Percentiles rank a stretch among this genome's conserved stretches.
Evolutionary conservation across 768 basidiomycete genomes (phyloP).

Genomic region (Heimioporus sp.): DNA sequence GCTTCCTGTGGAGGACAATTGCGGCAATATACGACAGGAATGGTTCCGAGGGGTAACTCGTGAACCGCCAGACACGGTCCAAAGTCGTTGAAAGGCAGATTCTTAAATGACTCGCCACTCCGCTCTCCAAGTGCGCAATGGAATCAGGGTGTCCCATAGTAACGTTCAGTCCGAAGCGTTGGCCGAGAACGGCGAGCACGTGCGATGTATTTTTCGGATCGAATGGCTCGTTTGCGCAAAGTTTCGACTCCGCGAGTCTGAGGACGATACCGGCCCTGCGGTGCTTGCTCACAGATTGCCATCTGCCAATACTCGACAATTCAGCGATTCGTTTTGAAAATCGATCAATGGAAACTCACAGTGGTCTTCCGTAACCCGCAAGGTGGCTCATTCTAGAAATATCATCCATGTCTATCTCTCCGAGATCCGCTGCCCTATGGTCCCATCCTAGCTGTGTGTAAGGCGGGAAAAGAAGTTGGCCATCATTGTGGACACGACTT

Average conservation of each 20-base stretch:
- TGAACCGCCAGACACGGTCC: slow-evolving; percentile 2
- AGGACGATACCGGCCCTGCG: too few species aligned
- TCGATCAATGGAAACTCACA: background rate
- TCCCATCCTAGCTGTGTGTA: slow-evolving; percentile 16
- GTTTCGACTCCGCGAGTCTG: too few species aligned
- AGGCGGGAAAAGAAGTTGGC: slow-evolving; percentile 3
- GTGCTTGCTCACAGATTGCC: too few species aligned
- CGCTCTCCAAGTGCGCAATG: background rate
- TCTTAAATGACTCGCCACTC: slow-evolving; percentile 4
- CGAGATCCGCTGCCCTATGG: background rate
- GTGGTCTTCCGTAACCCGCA: background rate
- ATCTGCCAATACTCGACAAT: too few species aligned
- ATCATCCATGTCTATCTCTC: background rate
- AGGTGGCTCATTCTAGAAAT: background rate
- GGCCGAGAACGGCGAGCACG: background rate
- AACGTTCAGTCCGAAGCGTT: too few species aligned
- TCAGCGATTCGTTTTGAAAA: too few species aligned
- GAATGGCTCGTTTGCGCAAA: background rate
- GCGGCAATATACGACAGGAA: slow-evolving; percentile 9
- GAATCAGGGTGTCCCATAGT: too few species aligned
- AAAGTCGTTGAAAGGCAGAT: background rate
- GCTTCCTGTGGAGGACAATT: background rate
- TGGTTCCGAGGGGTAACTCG: slow-evolving; percentile 12
- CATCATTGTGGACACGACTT: too few species aligned
- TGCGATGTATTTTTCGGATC: background rate